phyloP scores from a whole-genome alignment of 2,329 filamentous ascomycete genomes.

The Seiridium unicorne region DNA sequence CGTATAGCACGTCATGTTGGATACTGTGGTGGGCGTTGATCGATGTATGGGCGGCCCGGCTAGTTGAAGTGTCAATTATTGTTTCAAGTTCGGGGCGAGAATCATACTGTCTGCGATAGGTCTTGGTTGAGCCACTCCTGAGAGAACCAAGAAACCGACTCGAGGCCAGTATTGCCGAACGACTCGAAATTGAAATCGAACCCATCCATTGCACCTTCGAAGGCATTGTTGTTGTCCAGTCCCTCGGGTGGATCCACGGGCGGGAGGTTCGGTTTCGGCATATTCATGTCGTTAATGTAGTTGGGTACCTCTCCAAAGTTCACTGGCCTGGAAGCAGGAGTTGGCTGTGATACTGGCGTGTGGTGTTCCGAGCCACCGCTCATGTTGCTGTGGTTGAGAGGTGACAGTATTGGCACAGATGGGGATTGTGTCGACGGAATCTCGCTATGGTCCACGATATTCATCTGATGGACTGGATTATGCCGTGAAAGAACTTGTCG shows the following conservation, averaged over 20 bases:
- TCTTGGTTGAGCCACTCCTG: conserved; percentile 29
- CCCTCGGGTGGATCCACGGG: conserved; percentile 32
- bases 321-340: conserved; percentile 20
- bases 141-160: conserved; percentile 29
- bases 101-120: conserved; percentile 26
- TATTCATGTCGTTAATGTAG: conserved; percentile 20
- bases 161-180: conserved; percentile 35
- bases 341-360: conserved; percentile 12
- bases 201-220: conserved; percentile 46
- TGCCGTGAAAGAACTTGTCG: conserved; percentile 24
- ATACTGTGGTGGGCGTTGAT: background rate
- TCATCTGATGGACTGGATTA: conserved; percentile 26
- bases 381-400: conserved; percentile 10
- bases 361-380: conserved; percentile 7
- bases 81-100: background rate
- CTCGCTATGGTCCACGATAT: conserved; percentile 28
- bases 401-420: conserved; percentile 22
- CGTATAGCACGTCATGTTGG: background rate
- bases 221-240: conserved; percentile 48
- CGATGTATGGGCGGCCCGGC: background rate
- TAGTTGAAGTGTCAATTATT: conserved; percentile 1
- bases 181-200: conserved; percentile 44
- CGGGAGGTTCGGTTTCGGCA: conserved; percentile 26
- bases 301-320: conserved; percentile 17
- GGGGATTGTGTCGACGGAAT: conserved; percentile 24